A percentile compares a stretch with the other conserved stretches of the same genome.
Conservation (phyloP, 1,139 yeast species). For the Lodderomyces theae region DNA sequence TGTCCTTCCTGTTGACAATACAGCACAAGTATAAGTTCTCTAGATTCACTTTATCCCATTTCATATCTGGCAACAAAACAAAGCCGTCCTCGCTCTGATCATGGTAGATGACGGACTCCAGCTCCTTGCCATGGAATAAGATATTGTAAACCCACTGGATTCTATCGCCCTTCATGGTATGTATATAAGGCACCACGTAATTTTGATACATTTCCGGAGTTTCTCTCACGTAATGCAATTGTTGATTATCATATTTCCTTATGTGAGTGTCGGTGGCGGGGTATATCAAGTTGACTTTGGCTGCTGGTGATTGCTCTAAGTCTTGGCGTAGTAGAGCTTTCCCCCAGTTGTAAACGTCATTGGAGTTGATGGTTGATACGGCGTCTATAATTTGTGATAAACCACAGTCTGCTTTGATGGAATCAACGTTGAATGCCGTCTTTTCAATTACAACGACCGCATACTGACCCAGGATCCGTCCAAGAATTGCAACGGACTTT, state of each 20-base stretch:
- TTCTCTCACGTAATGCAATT: constrained; percentile 61
- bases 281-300: constrained; percentile 73
- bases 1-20: constrained; percentile 68
- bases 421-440: constrained; percentile 48
- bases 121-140: constrained; percentile 76
- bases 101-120: constrained; percentile 68
- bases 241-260: constrained; percentile 63
- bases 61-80: constrained; percentile 75
- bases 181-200: constrained; percentile 72
- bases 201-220: constrained; percentile 71
- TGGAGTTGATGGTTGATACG: constrained; percentile 48
- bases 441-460: constrained; percentile 80
- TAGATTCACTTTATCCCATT: constrained; percentile 81
- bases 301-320: constrained; percentile 50
- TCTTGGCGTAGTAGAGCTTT: constrained; percentile 50
- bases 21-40: constrained; percentile 75
- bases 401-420: not conserved
- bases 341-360: constrained; percentile 88
- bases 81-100: constrained; percentile 55
- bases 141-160: constrained; percentile 91
- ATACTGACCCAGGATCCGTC: constrained; percentile 52
- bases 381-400: constrained; percentile 17
- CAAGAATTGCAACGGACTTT: constrained; percentile 64
- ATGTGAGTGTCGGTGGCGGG: constrained; percentile 92
- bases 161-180: constrained; percentile 71